These are phyloP conservation scores for Trichoderma hamatum DNA, from an alignment of 2,329 filamentous ascomycete species.

Conservation along the genomic window DNA sequence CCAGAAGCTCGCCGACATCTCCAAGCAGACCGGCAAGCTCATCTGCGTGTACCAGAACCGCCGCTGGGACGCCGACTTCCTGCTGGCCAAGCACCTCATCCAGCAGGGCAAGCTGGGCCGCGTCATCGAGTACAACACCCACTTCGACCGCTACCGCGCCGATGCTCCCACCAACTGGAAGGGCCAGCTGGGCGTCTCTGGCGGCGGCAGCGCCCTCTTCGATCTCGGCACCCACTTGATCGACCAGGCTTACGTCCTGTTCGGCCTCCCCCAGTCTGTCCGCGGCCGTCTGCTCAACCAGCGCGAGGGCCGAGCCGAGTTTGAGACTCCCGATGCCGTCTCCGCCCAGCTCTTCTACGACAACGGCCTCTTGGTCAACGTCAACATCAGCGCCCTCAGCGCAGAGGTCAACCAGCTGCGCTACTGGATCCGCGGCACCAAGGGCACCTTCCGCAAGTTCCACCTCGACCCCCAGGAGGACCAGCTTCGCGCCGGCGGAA, in stretches of 20 bases:
- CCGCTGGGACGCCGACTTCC: slow-evolving; percentile 76
- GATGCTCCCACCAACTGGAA: slow-evolving; percentile 68
- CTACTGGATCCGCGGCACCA: slow-evolving; percentile 76
- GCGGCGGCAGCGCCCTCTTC: slow-evolving; percentile 70
- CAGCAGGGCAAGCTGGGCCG: slow-evolving; percentile 64
- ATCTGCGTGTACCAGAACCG: slow-evolving; percentile 77
- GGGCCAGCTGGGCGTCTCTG: slow-evolving; percentile 57
- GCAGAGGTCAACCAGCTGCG: slow-evolving; percentile 70
- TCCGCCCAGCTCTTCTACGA: slow-evolving; percentile 69
- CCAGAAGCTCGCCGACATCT: slow-evolving; percentile 60
- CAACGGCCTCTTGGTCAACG: slow-evolving; percentile 65
- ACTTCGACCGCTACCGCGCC: slow-evolving; percentile 76
- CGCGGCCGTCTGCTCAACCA: slow-evolving; percentile 71
- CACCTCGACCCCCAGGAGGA: slow-evolving; percentile 75
- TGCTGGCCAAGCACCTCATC: slow-evolving; percentile 67
- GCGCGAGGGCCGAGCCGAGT: slow-evolving; percentile 51
- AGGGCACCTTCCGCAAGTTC: slow-evolving; percentile 74
- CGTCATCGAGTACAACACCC: slow-evolving; percentile 76
- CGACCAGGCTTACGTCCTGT: slow-evolving; percentile 72
- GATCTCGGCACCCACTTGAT: slow-evolving; percentile 77
- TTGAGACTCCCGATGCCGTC: slow-evolving; percentile 60
- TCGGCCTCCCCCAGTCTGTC: slow-evolving; percentile 68
- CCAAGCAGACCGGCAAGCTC: slow-evolving; percentile 53
- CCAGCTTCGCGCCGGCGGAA: slow-evolving; percentile 66
- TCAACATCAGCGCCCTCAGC: slow-evolving; percentile 70